phyloP scores from a whole-genome alignment of 495 filamentous ascomycete species.

The Patellaria atrata region DNA sequence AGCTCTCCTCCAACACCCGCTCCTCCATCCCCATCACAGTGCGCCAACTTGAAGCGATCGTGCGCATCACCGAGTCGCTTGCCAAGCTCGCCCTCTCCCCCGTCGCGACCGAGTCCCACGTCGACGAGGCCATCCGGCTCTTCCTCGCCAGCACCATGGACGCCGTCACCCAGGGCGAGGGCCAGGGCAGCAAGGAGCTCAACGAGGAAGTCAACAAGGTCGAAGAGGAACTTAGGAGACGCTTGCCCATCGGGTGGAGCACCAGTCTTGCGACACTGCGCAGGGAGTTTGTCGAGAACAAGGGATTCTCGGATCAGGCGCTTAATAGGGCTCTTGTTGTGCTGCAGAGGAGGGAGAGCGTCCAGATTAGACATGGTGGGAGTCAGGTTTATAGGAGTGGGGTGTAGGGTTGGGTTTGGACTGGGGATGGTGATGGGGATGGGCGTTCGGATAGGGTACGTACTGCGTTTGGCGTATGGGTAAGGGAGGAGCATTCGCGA shows the following conservation, averaged over 20 bases:
- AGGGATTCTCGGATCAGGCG: slow-evolving; percentile 74
- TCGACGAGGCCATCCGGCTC: slow-evolving; percentile 93
- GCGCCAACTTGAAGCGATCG: slow-evolving; percentile 90
- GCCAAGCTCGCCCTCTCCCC: slow-evolving; percentile 80
- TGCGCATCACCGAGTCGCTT: slow-evolving; percentile 91
- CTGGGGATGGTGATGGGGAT: too few relatives aligned
- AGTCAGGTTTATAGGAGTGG: slow-evolving; percentile 73
- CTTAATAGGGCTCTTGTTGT: slow-evolving; percentile 74
- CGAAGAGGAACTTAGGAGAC: slow-evolving; percentile 77
- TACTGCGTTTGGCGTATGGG: too few relatives aligned
- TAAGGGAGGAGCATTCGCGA: too few relatives aligned
- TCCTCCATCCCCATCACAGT: slow-evolving; percentile 95
- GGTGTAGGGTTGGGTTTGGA: slow-evolving; percentile 34
- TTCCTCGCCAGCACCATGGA: slow-evolving; percentile 98
- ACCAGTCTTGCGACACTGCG: slow-evolving; percentile 75
- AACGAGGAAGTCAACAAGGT: slow-evolving; percentile 79
- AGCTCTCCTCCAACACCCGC: slow-evolving; percentile 72
- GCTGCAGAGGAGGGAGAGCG: slow-evolving; percentile 72
- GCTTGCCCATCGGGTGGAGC: slow-evolving; percentile 89
- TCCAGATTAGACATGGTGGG: slow-evolving; percentile 82
- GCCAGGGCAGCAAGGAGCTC: slow-evolving; percentile 68
- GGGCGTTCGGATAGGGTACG: too few relatives aligned
- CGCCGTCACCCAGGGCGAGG: slow-evolving; percentile 78
- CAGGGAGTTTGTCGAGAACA: slow-evolving; percentile 78
- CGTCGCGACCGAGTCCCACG: slow-evolving; percentile 76